These are phyloP conservation scores for Pezicula carpinea DNA, from an alignment of 2,329 filamentous ascomycete genomes.

Conservation along the genomic window DNA sequence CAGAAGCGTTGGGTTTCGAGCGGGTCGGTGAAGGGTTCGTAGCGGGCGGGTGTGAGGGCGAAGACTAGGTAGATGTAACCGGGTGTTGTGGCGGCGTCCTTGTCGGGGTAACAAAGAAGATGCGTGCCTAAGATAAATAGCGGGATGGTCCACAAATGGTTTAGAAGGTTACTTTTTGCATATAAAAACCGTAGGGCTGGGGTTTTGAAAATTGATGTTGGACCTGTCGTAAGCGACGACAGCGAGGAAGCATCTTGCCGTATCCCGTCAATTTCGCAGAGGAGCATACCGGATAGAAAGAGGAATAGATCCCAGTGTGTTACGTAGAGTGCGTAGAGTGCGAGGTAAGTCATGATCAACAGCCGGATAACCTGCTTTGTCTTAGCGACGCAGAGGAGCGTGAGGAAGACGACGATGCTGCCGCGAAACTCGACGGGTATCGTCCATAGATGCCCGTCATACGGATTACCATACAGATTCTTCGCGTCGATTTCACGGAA, in stretches of 20 bases:
- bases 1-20: slow-evolving; percentile 5
- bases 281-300: slow-evolving; percentile 2
- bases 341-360: neutral
- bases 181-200: neutral
- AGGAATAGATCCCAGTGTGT: slow-evolving; percentile 5
- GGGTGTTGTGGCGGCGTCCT: neutral
- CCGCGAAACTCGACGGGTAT: slow-evolving; percentile 13
- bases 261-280: neutral
- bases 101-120: slow-evolving; percentile 5
- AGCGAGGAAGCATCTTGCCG: too few relatives aligned
- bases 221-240: too few relatives aligned
- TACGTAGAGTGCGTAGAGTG: slow-evolving; percentile 1
- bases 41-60: neutral
- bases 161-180: neutral
- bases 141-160: slow-evolving; percentile 7
- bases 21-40: neutral
- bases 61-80: slow-evolving; percentile 3
- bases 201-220: too few relatives aligned
- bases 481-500: slow-evolving; percentile 5
- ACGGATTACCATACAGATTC: neutral
- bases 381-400: slow-evolving; percentile 1
- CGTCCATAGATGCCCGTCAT: slow-evolving; percentile 13
- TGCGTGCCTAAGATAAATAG: slow-evolving; percentile 3
- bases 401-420: slow-evolving; percentile 5
- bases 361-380: neutral